Base-by-base conservation (phyloP, 495 filamentous ascomycete species). In the Annulohypoxylon stygium region DNA sequence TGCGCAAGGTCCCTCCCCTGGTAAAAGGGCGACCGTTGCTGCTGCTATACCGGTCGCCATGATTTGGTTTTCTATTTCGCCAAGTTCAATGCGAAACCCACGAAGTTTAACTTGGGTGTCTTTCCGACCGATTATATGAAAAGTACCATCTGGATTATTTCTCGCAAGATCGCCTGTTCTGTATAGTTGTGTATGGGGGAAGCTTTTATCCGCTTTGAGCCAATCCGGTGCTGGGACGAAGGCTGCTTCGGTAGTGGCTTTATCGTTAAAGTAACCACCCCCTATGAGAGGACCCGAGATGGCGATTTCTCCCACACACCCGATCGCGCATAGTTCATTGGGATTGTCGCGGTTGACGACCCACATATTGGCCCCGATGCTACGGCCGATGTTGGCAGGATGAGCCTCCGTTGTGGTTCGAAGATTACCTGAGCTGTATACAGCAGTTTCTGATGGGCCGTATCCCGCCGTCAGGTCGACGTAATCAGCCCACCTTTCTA, bases 91-190 rank as follows among this genome's bases (percentile, higher is more conserved):
- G 6, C 59, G 59, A 11, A 47, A 41, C 0, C 59, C 59, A 9
- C 59, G 59, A 3, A 61, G 20, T 41, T 61, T 61, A n/a, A 61
- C 59, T 48, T 61, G 59, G 23, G 41, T 48, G 23, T 61, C 59
- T 23, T 48, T 61, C 11, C 59, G 59, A 3, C 59, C 59, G 25
- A 61, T 18, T 9, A 47, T 47, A 6, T 33, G 20, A 11, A 61
- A 10, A 8, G 41, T 33, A 14, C 59, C 59, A 20, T 61, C 41
- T 12, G 41, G 20, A 6, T 30, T 61, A 18, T 61, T 47, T n/a
- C 26, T 23, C 5, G 16, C 59, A 6, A 61, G 59, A 14, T 61
- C 59, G 11, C 59, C 59, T 5, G 23, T 61, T 16, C 45, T 48
- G 36, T 61, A 61, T 7, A 61, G 20, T 9, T 30, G 48, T 26